Evolutionary conservation across 1,139 yeast genomes (phyloP), one percentile per base, ranked within the genome.

Genomic region (Suhomyces yuchorum): DNA sequence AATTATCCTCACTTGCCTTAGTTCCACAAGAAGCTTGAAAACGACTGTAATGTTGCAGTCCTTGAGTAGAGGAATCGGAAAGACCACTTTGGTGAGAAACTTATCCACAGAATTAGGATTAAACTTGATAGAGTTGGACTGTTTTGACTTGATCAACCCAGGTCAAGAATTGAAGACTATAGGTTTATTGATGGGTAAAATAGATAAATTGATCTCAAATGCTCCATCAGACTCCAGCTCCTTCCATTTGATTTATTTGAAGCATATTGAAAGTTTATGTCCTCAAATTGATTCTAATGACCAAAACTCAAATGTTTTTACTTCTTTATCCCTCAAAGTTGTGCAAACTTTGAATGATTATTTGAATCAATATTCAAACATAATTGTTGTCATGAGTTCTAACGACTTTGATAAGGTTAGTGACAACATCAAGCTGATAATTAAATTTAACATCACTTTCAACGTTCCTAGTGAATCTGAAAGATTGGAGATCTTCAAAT

Each of bases 381-480:
- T 82, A 18, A 71, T 88, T 0, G 65, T 93, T 39, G 75, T 87
- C 3, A 84, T 86, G 33, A 87, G 96, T 14, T 79, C 85, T 34
- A 82, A 83, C 55, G 92, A 90, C 55, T 70, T 82, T 4, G 97
- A 90, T 57, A 76, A 79, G 48, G 64, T 93, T 20, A 81, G 89
- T 30, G 89, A 84, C 47, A 75, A 78, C 26, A 68, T 91, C 6
- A 77, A 95, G 53, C 81, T 87, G 50, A 73, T 80, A 49, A 77
- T 91, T 56, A 88, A 85, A 60, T 92, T 92, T 65, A 96, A 90
- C 58, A 70, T 92, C 23, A 81, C 80, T 19, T 75, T 92, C 19
- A 77, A 81, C 2, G 96, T 91, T 1, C 98, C 98, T 0, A 73
- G 78, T 22, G 97, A 92, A 61, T 54, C 61, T 2, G 97, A 93